phyloP scores from a whole-genome alignment of 805 yeast species.

The Myxozyma melibiosi region DNA sequence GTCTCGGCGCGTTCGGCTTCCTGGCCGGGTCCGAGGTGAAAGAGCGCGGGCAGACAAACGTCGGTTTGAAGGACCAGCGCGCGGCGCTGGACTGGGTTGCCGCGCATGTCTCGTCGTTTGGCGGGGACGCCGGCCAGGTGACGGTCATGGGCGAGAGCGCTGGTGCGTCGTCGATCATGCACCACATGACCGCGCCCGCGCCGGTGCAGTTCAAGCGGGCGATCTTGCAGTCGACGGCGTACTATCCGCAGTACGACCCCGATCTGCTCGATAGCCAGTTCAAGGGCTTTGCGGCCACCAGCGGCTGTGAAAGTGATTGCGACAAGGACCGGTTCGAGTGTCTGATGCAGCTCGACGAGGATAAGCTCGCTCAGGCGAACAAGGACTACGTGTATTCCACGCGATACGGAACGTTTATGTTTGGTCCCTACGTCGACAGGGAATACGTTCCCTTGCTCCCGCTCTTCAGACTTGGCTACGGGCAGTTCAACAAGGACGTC shows the following conservation, averaged over 20 bases:
- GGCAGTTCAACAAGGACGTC: conserved; percentile 15
- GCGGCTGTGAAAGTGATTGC: conserved; percentile 15
- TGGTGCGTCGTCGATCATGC: conserved; percentile 45
- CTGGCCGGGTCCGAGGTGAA: conserved; percentile 38
- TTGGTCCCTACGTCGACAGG: conserved; percentile 33
- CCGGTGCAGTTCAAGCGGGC: conserved; percentile 29
- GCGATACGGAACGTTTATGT: conserved; percentile 25
- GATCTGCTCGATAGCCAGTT: conserved; percentile 18
- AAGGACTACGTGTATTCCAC: conserved; percentile 9
- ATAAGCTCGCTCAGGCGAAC: conserved; percentile 20
- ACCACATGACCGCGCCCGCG: conserved; percentile 38
- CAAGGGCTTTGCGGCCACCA: conserved; percentile 13
- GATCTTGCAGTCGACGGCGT: conserved; percentile 32
- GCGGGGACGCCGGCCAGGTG: conserved; percentile 44
- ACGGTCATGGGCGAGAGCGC: conserved; percentile 48
- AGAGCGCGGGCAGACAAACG: conserved; percentile 39
- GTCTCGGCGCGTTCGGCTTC: conserved; percentile 45
- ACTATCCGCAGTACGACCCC: conserved; percentile 27
- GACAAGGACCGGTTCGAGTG: conserved; percentile 22
- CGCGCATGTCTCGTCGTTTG: conserved; percentile 43
- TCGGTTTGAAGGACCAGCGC: conserved; percentile 45
- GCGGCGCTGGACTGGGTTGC: conserved; percentile 45
- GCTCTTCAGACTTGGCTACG: conserved; percentile 18
- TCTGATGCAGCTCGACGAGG: conserved; percentile 11
- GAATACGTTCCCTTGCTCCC: conserved; percentile 27